Base-by-base conservation (phyloP, 179 eudicot species). In the Nepenthes alata region DNA sequence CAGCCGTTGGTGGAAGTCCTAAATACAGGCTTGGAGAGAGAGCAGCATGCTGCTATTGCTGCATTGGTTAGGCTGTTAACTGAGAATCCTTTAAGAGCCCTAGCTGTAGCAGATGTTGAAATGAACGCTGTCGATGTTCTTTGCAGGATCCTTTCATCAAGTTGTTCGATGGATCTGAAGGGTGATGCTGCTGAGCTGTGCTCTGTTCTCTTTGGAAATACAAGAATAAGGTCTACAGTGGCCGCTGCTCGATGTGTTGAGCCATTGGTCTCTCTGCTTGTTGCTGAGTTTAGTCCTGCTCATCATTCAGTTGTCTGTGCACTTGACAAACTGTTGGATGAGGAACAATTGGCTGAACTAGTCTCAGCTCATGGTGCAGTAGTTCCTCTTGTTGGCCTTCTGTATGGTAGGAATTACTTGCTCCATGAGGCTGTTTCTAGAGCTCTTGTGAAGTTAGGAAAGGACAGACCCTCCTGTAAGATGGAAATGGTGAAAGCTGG, bases 11-110 rank as follows among this genome's bases (percentile, higher is more conserved):
- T 94, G 69, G 99, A 94, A 71, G 84, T 94, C 60, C 69, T 94
- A 9, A 84, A 70, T 60, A 82, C 97, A 7, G 99, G 97, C 25
- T 78, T 83, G 66, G 99, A 94, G 84, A 91, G 73, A 73, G 99
- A 94, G 76, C 99, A 94, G 55, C 97, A 94, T 70, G 99, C 99
- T 67, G 96, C 97, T n/a, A 94, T 94, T 64, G 99, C 95, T 63
- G 97, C 99, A 36, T 67, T 94, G 58, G 86, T 89, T 62, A 81
- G 85, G 71, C 75, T 94, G 54, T 74, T 91, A 53, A 81, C 87
- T 67, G 99, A 86, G 39, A 94, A 91, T 65, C 88, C 96, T 55
- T 91, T 96, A 34, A 84, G 78, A 66, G 96, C 87, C 55, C 81
- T 84, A 60, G 89, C 89, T 16, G 91, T 86, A 65, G 84, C 96